Percentiles rank a stretch among this genome's conserved stretches.
phyloP scores from a whole-genome alignment of 2,329 filamentous ascomycete genomes.

The Raffaelea arxii region DNA sequence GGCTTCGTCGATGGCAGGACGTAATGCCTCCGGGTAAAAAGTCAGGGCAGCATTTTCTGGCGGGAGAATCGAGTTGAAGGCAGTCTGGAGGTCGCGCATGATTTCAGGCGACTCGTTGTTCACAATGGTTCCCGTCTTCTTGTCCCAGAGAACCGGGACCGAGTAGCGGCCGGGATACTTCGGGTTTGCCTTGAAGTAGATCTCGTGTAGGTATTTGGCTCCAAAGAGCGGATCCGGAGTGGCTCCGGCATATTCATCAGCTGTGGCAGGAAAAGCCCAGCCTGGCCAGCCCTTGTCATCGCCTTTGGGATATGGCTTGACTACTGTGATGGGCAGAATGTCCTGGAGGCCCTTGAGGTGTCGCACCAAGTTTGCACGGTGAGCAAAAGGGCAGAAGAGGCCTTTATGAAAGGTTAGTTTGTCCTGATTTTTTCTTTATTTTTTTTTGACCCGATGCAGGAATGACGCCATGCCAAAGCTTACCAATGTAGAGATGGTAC shows the following conservation, averaged over 20 bases:
- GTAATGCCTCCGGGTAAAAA: conserved; percentile 42
- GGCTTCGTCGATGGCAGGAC: conserved; percentile 39
- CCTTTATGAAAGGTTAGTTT: conserved; percentile 23
- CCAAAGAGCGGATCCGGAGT: conserved; percentile 51
- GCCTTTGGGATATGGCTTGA: conserved; percentile 58
- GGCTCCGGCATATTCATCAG: conserved; percentile 46
- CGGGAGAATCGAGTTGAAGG: conserved; percentile 40
- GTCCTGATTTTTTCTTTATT: neutral
- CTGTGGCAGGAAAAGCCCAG: conserved; percentile 45
- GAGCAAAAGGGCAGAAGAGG: conserved; percentile 57
- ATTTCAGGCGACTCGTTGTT: conserved; percentile 54
- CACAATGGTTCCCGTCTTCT: conserved; percentile 42
- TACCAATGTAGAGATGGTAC: conserved; percentile 20
- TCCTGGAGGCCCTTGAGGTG: conserved; percentile 47
- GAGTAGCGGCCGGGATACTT: conserved; percentile 51
- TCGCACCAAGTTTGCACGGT: conserved; percentile 47
- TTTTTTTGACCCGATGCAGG: too few species aligned
- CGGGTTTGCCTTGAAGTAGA: conserved; percentile 52
- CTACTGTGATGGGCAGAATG: conserved; percentile 45
- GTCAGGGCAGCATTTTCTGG: conserved; percentile 28
- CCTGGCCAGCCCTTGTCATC: conserved; percentile 53
- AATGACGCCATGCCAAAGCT: neutral
- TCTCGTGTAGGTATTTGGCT: conserved; percentile 47
- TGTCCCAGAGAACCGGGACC: conserved; percentile 55
- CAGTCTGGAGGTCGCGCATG: conserved; percentile 45